Evolutionary conservation across 2,329 filamentous ascomycete species (phyloP).

Genomic region (Penicillium fuscoglaucum): DNA sequence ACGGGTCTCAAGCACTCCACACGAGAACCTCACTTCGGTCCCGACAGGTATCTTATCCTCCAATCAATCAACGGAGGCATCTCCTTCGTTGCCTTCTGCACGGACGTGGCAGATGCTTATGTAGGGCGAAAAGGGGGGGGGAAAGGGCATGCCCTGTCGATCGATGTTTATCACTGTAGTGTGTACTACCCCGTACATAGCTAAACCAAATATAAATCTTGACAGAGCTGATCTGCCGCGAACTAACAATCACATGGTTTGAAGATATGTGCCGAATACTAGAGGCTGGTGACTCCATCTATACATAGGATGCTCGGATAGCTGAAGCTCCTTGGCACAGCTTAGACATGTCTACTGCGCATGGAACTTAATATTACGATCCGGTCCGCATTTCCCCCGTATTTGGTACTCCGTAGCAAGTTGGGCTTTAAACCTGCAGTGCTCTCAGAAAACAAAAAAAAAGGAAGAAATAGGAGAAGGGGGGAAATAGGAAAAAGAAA

Average conservation of each 20-base stretch:
- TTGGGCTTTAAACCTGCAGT: background rate
- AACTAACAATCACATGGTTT: slow-evolving; percentile 7
- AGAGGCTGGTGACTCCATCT: background rate
- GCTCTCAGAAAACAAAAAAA: background rate
- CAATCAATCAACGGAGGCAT: slow-evolving; percentile 1
- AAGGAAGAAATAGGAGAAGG: background rate
- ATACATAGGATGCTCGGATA: background rate
- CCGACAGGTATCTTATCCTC: background rate
- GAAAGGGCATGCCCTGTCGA: slow-evolving; percentile 16
- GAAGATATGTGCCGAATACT: slow-evolving; percentile 6
- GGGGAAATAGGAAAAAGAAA: background rate
- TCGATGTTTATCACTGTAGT: slow-evolving; percentile 4
- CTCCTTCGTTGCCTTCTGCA: slow-evolving; percentile 1
- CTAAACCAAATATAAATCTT: background rate
- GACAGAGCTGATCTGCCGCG: slow-evolving; percentile 6
- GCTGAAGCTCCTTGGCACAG: background rate
- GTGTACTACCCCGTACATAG: background rate
- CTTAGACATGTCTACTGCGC: slow-evolving; percentile 3
- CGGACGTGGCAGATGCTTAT: slow-evolving; percentile 16
- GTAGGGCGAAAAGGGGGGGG: background rate
- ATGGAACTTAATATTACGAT: slow-evolving; percentile 14
- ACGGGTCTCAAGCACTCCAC: background rate
- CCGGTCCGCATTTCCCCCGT: slow-evolving; percentile 10
- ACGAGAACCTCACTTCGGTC: background rate
- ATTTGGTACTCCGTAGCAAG: slow-evolving; percentile 1